These are phyloP conservation scores for Apostasia ramifera DNA, from an alignment of 106 monocot genomes.

Conservation along the genomic window DNA sequence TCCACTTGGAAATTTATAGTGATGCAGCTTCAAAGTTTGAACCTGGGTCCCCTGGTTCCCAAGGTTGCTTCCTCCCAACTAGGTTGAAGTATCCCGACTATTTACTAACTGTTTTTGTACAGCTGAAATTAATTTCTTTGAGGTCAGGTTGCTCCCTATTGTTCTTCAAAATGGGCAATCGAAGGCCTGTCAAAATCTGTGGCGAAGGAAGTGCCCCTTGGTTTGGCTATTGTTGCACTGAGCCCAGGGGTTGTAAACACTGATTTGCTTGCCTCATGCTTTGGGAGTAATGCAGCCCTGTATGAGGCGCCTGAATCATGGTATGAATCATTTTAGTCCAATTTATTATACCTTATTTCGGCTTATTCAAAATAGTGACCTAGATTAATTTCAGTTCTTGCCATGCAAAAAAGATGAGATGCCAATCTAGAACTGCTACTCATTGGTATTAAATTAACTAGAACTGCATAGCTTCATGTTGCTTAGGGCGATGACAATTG, in stretches of 20 bases:
- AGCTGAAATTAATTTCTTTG: not conserved
- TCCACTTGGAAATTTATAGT: too few relatives aligned
- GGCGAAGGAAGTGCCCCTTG: conserved; percentile 87
- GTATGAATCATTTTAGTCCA: conserved; percentile 24
- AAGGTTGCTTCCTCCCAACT: too few relatives aligned
- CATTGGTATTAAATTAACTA: not conserved
- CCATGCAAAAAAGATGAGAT: not conserved
- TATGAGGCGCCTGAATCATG: conserved; percentile 83
- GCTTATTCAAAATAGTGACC: not conserved
- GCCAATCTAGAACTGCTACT: not conserved
- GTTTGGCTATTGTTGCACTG: conserved; percentile 76
- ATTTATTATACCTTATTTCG: not conserved
- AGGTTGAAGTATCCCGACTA: too few relatives aligned
- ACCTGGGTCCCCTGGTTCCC: too few relatives aligned
- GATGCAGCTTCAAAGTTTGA: too few relatives aligned
- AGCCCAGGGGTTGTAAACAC: conserved; percentile 91
- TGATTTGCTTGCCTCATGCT: conserved; percentile 90
- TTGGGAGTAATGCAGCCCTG: conserved; percentile 63
- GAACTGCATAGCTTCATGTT: not conserved
- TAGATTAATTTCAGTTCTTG: not conserved
- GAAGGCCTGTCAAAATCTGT: conserved; percentile 81
- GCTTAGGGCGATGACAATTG: not conserved
- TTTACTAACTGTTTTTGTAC: too few relatives aligned
- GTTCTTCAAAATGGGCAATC: conserved; percentile 96
- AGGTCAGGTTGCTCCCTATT: conserved; percentile 81